phyloP scores from a whole-genome alignment of 2,329 filamentous ascomycete genomes.

The Paecilomyces sp. region DNA sequence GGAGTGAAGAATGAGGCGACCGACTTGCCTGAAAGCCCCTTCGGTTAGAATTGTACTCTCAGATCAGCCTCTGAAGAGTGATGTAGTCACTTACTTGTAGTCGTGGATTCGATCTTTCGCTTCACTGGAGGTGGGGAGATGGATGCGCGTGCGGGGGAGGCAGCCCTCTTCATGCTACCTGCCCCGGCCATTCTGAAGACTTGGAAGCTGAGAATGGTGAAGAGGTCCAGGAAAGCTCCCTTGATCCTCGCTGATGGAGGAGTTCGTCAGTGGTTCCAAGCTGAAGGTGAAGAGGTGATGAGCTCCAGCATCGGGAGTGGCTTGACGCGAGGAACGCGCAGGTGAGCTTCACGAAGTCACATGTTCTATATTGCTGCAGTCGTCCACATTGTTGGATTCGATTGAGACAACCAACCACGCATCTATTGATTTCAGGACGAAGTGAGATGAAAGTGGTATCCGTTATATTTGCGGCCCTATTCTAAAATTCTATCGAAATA shows the following conservation, averaged over 20 bases:
- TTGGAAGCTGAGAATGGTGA: conserved; percentile 6
- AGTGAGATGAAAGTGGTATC: not conserved
- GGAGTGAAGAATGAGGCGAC: conserved; percentile 86
- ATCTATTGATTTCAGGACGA: not conserved
- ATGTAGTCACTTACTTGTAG: conserved; percentile 40
- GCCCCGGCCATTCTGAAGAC: conserved; percentile 19
- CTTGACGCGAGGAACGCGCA: conserved; percentile 20
- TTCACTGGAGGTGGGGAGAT: conserved; percentile 54
- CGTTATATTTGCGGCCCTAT: not conserved
- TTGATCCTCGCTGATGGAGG: not conserved
- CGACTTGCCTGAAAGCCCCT: conserved; percentile 33
- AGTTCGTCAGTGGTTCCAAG: not conserved
- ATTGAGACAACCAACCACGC: not conserved
- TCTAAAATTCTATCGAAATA: not conserved
- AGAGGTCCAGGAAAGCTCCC: not conserved
- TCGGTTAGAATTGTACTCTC: not conserved
- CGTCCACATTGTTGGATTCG: not conserved
- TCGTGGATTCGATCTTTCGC: conserved; percentile 47
- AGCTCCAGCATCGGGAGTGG: conserved; percentile 1
- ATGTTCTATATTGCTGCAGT: conserved; percentile 15
- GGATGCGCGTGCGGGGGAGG: conserved; percentile 25
- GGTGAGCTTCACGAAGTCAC: conserved; percentile 30
- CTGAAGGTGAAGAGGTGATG: conserved; percentile 1
- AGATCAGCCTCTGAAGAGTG: not conserved
- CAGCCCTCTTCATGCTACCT: conserved; percentile 25